These are phyloP conservation scores for Candida coleopterorum DNA, from an alignment of 805 yeast species.

Conservation along the genomic window DNA sequence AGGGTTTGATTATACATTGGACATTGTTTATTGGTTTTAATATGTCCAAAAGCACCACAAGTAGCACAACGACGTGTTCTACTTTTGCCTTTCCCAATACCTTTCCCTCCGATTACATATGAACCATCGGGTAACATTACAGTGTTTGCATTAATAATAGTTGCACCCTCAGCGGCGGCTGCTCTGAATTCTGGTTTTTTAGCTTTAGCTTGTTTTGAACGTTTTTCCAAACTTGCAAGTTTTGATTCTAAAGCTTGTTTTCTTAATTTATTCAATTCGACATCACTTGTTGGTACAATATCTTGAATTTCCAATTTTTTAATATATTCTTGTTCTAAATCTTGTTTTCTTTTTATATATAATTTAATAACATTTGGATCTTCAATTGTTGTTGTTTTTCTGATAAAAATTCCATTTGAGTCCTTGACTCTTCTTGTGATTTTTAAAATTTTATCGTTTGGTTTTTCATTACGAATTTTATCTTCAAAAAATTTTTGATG, in stretches of 20 bases:
- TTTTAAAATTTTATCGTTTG: constrained; percentile 23
- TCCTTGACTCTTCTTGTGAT: constrained; percentile 81
- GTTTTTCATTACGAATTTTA: constrained; percentile 20
- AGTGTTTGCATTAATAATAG: constrained; percentile 38
- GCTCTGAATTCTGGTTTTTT: constrained; percentile 32
- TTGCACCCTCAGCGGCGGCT: constrained; percentile 41
- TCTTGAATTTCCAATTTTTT: constrained; percentile 67
- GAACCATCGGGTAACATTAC: constrained; percentile 41
- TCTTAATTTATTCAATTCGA: constrained; percentile 73
- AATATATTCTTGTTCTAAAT: constrained; percentile 49
- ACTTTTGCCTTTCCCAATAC: constrained; percentile 67
- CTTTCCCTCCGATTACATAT: constrained; percentile 54
- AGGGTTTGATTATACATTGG: constrained; percentile 61
- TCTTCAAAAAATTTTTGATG: constrained; percentile 26
- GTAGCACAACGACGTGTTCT: constrained; percentile 84
- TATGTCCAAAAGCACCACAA: constrained; percentile 95
- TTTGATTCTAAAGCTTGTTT: constrained; percentile 76
- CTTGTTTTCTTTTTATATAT: constrained; percentile 68
- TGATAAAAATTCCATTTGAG: constrained; percentile 78
- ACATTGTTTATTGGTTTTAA: constrained; percentile 85
- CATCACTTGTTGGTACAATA: constrained; percentile 73
- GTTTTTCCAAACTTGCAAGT: constrained; percentile 74
- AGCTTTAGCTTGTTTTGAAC: constrained; percentile 37
- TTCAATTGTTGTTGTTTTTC: constrained; percentile 69
- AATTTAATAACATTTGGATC: constrained; percentile 88